Percentiles rank a stretch among this genome's conserved stretches.
Conservation (phyloP, 169 alveolate species). For the Theileria annulata region DNA sequence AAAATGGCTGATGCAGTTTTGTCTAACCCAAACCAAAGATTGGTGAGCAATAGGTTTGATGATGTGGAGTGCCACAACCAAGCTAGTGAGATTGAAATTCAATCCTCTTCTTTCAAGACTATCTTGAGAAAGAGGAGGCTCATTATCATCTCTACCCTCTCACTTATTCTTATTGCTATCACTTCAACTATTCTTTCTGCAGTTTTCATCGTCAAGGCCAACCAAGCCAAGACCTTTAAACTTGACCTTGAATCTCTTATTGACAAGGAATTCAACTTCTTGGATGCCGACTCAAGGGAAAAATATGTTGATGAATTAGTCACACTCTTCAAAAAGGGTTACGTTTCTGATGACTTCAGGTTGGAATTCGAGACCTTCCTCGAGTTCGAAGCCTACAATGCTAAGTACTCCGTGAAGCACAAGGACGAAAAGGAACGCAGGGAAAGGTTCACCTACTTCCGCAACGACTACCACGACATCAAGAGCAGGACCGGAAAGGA, state of each 20-base stretch:
- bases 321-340: constrained; percentile 35
- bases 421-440: constrained; percentile 31
- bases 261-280: constrained; percentile 21
- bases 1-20: constrained; percentile 28
- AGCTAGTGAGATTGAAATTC: constrained; percentile 12
- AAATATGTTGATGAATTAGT: constrained; percentile 11
- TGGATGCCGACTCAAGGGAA: constrained; percentile 9
- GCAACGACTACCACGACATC: constrained; percentile 20
- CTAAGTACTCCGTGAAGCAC: constrained; percentile 11
- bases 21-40: constrained; percentile 34
- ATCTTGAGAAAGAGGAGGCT: constrained; percentile 15
- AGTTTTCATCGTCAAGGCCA: constrained; percentile 19
- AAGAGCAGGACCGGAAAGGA: constrained; percentile 29
- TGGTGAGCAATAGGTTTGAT: constrained; percentile 23
- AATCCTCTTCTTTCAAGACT: constrained; percentile 21
- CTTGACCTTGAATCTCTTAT: constrained; percentile 12
- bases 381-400: constrained; percentile 24
- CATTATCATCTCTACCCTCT: constrained; percentile 10
- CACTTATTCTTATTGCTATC: constrained; percentile 13
- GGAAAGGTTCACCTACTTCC: constrained; percentile 36
- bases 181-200: constrained; percentile 18
- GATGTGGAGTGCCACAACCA: constrained; percentile 30
- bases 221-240: constrained; percentile 18
- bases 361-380: constrained; percentile 33
- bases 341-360: constrained; percentile 4